Evolutionary conservation across 371 early-diverging fungal species (phyloP).

Genomic region (Funneliformis caledonium): DNA sequence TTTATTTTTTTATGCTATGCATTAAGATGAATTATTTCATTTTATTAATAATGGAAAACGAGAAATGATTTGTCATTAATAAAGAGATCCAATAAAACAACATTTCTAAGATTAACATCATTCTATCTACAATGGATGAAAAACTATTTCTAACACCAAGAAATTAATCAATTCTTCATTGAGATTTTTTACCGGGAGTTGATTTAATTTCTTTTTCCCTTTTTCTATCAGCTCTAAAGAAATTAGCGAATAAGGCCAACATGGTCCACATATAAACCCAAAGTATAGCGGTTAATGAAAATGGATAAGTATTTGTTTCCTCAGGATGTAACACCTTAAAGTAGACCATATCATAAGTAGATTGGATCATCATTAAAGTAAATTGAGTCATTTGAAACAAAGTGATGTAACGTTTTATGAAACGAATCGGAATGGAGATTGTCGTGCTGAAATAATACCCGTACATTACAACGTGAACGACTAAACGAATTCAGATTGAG

Average conservation of each 20-base stretch:
- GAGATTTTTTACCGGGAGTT: not conserved
- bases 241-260: constrained; percentile 67
- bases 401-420: constrained; percentile 66
- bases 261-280: constrained; percentile 70
- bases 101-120: too few relatives aligned
- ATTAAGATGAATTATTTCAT: too few relatives aligned
- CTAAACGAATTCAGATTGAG: not conserved
- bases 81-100: too few relatives aligned
- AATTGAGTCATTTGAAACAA: constrained; percentile 68
- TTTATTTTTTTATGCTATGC: too few relatives aligned
- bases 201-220: not conserved
- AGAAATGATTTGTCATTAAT: too few relatives aligned
- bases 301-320: constrained; percentile 49
- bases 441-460: constrained; percentile 61
- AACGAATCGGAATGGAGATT: constrained; percentile 53
- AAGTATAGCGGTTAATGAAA: constrained; percentile 54
- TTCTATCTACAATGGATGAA: too few relatives aligned
- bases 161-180: too few relatives aligned
- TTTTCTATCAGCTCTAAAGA: constrained; percentile 51
- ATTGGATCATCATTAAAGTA: constrained; percentile 59
- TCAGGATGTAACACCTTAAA: constrained; percentile 46
- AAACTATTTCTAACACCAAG: too few relatives aligned
- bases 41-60: too few relatives aligned
- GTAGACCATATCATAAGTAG: constrained; percentile 52
- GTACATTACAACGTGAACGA: constrained; percentile 71